Evolutionary conservation across 1,284 basidiomycete genomes (phyloP), one percentile per base, ranked within the genome.

Genomic region (Anthracocystis walkeri): DNA sequence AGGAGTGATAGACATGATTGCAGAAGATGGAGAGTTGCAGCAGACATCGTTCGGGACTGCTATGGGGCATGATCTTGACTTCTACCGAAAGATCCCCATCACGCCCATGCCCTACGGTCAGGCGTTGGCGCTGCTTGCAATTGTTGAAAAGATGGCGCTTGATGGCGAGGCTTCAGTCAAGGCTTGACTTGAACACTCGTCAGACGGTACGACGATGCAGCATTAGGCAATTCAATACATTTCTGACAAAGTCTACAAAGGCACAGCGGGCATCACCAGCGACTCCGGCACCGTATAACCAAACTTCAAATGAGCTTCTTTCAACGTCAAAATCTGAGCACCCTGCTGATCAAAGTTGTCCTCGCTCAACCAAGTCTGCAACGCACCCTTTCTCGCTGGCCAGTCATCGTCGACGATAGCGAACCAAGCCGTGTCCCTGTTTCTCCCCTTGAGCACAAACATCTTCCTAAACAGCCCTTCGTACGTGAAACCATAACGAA

Each of bases 51-150:
- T 62, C 27, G 79, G 67, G 0, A 70, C 68, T 4, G 89, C 89
- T 4, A 90, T 90, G 75, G 90, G 90, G 11, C 90, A 89, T 6
- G 89, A 88, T 16, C 89, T 90, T 55, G 90, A 90, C 59, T 84
- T 88, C 62, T 84, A 88, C 68, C 79, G 88, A 38, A 88, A 90
- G 62, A 88, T 87, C 57, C 90, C 90, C 83, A 89, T 90, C 78
- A 91, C 90, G 10, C 88, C 88, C 54, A 90, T 90, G 90, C 90
- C 90, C 3, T 91, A 90, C 70, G 90, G 90, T 7, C 89, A 90
- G 79, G 89, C 89, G 59, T 81, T 90, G 72, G 90, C 89, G 3
- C 84, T 86, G 70, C 67, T 85, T 8, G 86, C 86, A 1, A 71
- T 87, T 38, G 86, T 86, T 12, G 85, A 87, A 65, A 40, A 62